Conservation (phyloP, 768 basidiomycete genomes). For the Podaxis mareebaensis region DNA sequence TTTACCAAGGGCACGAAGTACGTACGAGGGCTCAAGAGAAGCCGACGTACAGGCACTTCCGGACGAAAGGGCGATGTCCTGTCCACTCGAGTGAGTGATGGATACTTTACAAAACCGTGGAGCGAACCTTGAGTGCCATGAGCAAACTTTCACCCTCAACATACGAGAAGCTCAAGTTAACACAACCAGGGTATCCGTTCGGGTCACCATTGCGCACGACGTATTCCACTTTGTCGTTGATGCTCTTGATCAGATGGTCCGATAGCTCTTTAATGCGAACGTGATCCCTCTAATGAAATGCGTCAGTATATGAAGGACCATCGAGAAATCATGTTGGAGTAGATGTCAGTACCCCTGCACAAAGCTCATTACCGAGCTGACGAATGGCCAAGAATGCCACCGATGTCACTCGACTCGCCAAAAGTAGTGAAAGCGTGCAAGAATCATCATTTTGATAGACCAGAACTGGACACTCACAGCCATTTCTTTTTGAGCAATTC, state of each 20-base stretch:
- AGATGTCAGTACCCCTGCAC: slow-evolving; percentile 96
- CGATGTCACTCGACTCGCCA: slow-evolving; percentile 47
- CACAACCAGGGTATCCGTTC: slow-evolving; percentile 92
- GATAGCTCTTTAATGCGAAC: slow-evolving; percentile 71
- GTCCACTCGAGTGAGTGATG: not conserved
- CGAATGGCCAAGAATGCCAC: slow-evolving; percentile 20
- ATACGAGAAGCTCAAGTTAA: slow-evolving; percentile 94
- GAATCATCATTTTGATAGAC: slow-evolving; percentile 42
- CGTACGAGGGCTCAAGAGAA: slow-evolving; percentile 97
- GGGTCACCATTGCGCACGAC: slow-evolving; percentile 94
- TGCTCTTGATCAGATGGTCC: slow-evolving; percentile 76
- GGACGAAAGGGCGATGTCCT: slow-evolving; percentile 97
- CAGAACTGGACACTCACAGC: slow-evolving; percentile 56
- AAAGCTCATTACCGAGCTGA: slow-evolving; percentile 58
- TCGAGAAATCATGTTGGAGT: not conserved
- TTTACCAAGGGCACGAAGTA: slow-evolving; percentile 89
- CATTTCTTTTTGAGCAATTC: slow-evolving; percentile 93
- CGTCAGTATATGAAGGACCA: slow-evolving; percentile 20
- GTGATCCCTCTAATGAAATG: slow-evolving; percentile 71
- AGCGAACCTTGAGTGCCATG: slow-evolving; percentile 87
- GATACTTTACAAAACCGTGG: too few relatives aligned
- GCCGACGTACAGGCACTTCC: slow-evolving; percentile 99
- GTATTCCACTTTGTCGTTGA: slow-evolving; percentile 82
- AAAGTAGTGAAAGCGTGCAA: slow-evolving; percentile 34
- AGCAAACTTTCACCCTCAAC: slow-evolving; percentile 96